phyloP scores from a whole-genome alignment of 108 stramenopile species.

The Stephanodiscus minutulus region DNA sequence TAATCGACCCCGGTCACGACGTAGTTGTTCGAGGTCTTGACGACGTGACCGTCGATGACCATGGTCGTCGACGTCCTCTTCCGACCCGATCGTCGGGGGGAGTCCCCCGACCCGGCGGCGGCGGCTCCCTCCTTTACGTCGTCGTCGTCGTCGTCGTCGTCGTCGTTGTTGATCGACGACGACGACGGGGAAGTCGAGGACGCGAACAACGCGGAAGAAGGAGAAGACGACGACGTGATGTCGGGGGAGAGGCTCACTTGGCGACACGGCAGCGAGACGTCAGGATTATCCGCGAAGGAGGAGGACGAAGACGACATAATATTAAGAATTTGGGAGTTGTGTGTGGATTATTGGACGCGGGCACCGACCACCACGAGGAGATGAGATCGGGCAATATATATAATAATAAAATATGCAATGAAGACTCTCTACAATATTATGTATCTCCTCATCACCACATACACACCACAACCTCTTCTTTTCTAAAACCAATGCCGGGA shows the following conservation, averaged over 20 bases:
- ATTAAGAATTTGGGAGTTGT: no score
- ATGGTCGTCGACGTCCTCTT: constrained; percentile 55
- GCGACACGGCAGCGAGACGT: background rate
- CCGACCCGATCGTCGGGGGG: constrained; percentile 50
- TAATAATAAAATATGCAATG: no score
- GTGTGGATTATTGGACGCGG: no score
- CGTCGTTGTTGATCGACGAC: background rate
- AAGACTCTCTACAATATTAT: no score
- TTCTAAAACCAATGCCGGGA: no score
- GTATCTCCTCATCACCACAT: no score
- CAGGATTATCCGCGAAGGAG: background rate
- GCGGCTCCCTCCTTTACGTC: background rate
- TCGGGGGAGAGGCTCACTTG: background rate
- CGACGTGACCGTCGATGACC: constrained; percentile 56
- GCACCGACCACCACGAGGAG: no score
- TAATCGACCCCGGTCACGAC: constrained; percentile 51
- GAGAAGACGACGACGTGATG: background rate
- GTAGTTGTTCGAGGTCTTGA: constrained; percentile 60
- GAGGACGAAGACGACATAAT: background rate
- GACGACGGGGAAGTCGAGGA: background rate
- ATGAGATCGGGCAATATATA: no score
- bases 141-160: background rate
- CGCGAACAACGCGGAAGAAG: background rate
- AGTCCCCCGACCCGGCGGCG: constrained; percentile 2
- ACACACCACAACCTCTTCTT: no score